A percentile compares a stretch with the other conserved stretches of the same genome.
These are phyloP conservation scores for Starmerella davenportii DNA, from an alignment of 805 yeast genomes.

Conservation along the genomic window DNA sequence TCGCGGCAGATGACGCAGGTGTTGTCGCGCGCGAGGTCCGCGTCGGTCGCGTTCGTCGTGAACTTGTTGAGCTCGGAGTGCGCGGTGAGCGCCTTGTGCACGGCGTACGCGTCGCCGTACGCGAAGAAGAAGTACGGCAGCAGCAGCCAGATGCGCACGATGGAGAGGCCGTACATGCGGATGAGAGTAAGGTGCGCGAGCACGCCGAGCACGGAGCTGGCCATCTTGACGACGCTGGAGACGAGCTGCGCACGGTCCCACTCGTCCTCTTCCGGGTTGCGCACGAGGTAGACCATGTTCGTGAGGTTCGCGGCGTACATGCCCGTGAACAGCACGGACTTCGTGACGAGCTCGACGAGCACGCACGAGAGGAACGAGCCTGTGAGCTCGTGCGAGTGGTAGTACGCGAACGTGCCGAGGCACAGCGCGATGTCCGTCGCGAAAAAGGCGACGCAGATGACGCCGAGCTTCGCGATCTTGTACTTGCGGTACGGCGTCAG, in stretches of 20 bases:
- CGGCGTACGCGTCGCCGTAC: constrained; percentile 18
- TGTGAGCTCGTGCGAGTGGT: constrained; percentile 3
- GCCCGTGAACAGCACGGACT: constrained; percentile 38
- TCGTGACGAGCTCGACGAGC: constrained; percentile 43
- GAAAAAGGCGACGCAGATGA: constrained; percentile 27
- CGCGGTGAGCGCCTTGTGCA: constrained; percentile 20
- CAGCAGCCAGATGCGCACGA: constrained; percentile 31
- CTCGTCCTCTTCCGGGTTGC: constrained; percentile 37
- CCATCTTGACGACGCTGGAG: constrained; percentile 39
- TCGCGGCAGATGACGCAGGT: constrained; percentile 84
- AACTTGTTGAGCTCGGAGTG: constrained; percentile 45
- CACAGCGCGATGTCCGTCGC: constrained; percentile 31
- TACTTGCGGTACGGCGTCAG: neutral
- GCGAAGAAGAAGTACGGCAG: constrained; percentile 20
- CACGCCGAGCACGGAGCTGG: constrained; percentile 33
- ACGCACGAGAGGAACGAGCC: constrained; percentile 4
- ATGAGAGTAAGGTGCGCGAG: constrained; percentile 28
- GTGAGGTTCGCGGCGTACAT: constrained; percentile 35
- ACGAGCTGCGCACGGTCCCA: constrained; percentile 54
- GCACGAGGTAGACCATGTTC: constrained; percentile 35
- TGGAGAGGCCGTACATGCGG: constrained; percentile 25
- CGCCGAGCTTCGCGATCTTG: constrained; percentile 5
- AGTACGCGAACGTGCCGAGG: constrained; percentile 1
- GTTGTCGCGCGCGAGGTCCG: constrained; percentile 41
- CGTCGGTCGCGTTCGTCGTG: constrained; percentile 42